Evolutionary conservation across 2,329 filamentous ascomycete species (phyloP).

Genomic region (Onygena corvina): DNA sequence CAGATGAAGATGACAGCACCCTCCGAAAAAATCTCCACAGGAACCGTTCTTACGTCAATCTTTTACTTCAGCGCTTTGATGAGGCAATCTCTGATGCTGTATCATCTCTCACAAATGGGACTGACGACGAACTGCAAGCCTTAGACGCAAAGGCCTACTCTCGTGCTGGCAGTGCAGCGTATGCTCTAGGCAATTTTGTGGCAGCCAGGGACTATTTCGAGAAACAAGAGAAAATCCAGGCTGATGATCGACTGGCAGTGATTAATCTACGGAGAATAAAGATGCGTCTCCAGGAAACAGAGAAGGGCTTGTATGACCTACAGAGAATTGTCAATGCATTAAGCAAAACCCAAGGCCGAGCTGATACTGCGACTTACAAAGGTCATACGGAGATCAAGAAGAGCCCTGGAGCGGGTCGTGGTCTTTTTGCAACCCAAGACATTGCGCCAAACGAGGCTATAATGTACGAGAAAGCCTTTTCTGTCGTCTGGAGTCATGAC

Average conservation of each 20-base stretch:
- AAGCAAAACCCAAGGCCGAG: background rate
- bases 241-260: background rate
- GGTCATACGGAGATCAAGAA: background rate
- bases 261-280: conserved; percentile 23
- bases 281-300: conserved; percentile 16
- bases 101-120: background rate
- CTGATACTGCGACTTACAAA: background rate
- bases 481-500: conserved; percentile 2
- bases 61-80: background rate
- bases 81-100: background rate
- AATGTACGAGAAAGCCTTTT: conserved; percentile 47
- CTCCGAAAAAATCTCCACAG: background rate
- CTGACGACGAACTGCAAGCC: background rate
- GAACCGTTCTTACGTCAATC: conserved; percentile 4
- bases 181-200: background rate
- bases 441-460: conserved; percentile 43
- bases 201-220: background rate
- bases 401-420: conserved; percentile 27
- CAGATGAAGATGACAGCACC: background rate
- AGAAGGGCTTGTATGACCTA: conserved; percentile 16
- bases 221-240: background rate
- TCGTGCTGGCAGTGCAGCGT: background rate
- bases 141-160: conserved; percentile 2
- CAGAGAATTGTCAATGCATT: background rate
- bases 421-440: conserved; percentile 40